Evolutionary conservation across 495 filamentous ascomycete species (phyloP).

Genomic region (Tuber borchii): DNA sequence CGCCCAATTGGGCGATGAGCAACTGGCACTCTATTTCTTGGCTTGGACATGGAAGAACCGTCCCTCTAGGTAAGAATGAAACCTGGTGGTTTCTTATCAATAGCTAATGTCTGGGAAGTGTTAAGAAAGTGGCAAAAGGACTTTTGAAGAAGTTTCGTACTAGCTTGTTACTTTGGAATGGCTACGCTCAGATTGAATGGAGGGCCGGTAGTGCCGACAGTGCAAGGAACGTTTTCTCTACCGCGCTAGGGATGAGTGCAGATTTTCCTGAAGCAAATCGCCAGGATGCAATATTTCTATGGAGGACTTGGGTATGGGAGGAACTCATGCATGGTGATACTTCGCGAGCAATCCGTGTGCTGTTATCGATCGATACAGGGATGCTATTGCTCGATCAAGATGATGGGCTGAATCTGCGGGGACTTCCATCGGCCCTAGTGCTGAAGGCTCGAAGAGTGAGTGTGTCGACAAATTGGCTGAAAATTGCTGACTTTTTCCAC

Average conservation of each 20-base stretch:
- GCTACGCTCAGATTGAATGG: conserved; percentile 67
- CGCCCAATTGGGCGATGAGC: conserved; percentile 45
- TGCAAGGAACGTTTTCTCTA: conserved; percentile 60
- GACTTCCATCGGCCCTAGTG: conserved; percentile 38
- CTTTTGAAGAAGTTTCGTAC: conserved; percentile 62
- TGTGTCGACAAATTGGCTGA: conserved; percentile 30
- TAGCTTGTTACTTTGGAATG: conserved; percentile 66
- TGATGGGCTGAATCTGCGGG: conserved; percentile 11
- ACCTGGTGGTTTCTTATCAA: background rate
- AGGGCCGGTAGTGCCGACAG: conserved; percentile 50
- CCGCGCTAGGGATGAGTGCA: conserved; percentile 55
- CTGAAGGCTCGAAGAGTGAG: conserved; percentile 53
- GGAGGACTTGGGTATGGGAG: conserved; percentile 68
- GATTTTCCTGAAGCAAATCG: conserved; percentile 44
- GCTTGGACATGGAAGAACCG: conserved; percentile 60
- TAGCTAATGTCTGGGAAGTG: conserved; percentile 38
- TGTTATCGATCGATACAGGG: conserved; percentile 33
- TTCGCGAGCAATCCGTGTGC: conserved; percentile 46
- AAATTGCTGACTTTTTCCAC: conserved; percentile 38
- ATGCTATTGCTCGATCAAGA: conserved; percentile 11
- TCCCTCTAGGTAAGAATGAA: conserved; percentile 36
- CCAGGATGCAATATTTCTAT: conserved; percentile 53
- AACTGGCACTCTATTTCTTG: conserved; percentile 64
- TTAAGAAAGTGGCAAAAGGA: conserved; percentile 64
- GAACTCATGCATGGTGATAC: conserved; percentile 50